Base-by-base conservation (phyloP, 371 early-diverging fungal genomes). In the Cokeromyces recurvatus region DNA sequence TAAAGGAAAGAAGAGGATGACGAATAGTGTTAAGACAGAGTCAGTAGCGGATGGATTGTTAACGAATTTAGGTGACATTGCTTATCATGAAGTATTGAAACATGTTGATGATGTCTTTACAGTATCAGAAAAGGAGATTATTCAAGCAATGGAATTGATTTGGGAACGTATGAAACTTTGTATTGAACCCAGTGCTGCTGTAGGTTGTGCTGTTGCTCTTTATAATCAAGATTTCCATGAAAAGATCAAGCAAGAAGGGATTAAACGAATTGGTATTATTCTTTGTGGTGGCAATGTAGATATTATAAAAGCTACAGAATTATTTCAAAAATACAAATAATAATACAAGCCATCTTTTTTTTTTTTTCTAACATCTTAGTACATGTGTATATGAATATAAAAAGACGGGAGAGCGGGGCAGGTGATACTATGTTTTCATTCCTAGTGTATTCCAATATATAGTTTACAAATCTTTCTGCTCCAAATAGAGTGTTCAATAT, bases 131-230 rank as follows among this genome's bases (percentile, higher is more conserved):
- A 63, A 64, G 17, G 54, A 77, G 23, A 82, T 79, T 44, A 52
- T 71, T 21, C 50, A 59, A 15, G 69, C 82, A 11, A 79, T 71
- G 68, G 42, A 66, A 29, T 27, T 75, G 17, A 63, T 82, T 12
- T 82, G 67, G 67, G 65, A 61, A 39, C 64, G 77, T 9, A 63
- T 74, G 64, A 79, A 78, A 47, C 43, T 75, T 0, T 68, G 70
- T 17, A 68, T 78, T 38, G 82, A 82, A 48, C 77, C 82, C 7
- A 72, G 73, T 40, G 72, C 77, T 0, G 77, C 70, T 4, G 77
- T 77, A 12, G 69, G 69, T 17, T 60, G 77, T 5, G 79, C 78
- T 25, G 66, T 73, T 0, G 58, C 68, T 12, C 48, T 82, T 15
- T 73, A 51, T 36, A 69, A 68, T 44, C 45, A 62, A 9, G 71